Base-by-base conservation (phyloP, 202 grass and related monocot species). In the Eragrostis tef region DNA sequence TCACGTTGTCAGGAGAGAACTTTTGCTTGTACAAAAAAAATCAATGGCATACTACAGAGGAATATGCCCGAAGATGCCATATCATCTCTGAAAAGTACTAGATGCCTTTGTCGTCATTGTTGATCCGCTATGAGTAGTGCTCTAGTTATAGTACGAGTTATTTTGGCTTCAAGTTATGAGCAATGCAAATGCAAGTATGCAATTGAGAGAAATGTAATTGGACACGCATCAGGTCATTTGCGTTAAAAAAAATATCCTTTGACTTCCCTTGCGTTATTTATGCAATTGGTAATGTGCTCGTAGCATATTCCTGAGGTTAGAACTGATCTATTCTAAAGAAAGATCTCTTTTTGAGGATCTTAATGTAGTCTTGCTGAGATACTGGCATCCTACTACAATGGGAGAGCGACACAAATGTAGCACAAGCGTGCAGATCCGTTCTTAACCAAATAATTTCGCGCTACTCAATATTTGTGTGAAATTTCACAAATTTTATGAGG, bases 1-100 rank as follows among this genome's bases (percentile, higher is more conserved):
- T 39, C 34, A 39, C 6, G 34, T 3, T 39, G 3, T 39, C 2
- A 39, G 34, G 4, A 39, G 44, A 46, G 4, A 10, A 11, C 44
- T 21, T 57, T 21, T 57, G 3, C 39, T 67, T 15, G 1, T 11
- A 41, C 34, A 26, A 10, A 22, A 25, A 26, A 60, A 25, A 60
- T 11, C 1, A 49, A 57, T 36, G 11, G 71, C 34, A 31, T 36
- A 73, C 57, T 52, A 48, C 70, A 17, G 49, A 50, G 16, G 74
- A 49, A 78, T 78, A 78, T 64, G 43, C 74, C 59, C 15, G 20
- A 7, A 50, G 74, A 78, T 78, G 43, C 43, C 44, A 60, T 45
- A 6, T 10, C 45, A 27, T 2, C 41, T 63, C 41, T 44, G 6
- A 15, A 47, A 46, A 75, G 31, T 26, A 61, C 20, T 19, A 5